Base-by-base conservation (phyloP, 768 basidiomycete genomes). In the Agrocybe praecox region DNA sequence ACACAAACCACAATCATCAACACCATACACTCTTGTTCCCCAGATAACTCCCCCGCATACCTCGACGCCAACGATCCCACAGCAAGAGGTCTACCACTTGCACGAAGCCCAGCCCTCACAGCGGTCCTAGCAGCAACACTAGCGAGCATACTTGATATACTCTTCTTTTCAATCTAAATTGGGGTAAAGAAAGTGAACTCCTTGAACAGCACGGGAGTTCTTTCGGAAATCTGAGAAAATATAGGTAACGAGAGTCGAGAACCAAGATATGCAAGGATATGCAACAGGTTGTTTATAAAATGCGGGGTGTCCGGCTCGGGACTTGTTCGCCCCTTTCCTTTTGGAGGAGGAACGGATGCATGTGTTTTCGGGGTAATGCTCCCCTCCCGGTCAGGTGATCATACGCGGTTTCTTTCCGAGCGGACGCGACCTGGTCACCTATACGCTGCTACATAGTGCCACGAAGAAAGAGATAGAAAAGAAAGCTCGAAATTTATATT, bases 41-140 rank as follows among this genome's bases (percentile, higher is more conserved):
- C n/a, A n/a, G n/a, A n/a, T n/a, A n/a, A n/a, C n/a, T n/a, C n/a
- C n/a, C n/a, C n/a, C n/a, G n/a, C 52, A 24, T 1, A 65, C 66
- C 66, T 61, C 8, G 62, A 55, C 19, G 51, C 44, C 0, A 58
- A 40, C 5, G 36, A 40, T 5, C 36, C 36, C 36, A 40, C 36
- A 40, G 36, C 36, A 40, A 12, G 6, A 40, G 36, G 36, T n/a
- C 36, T 40, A n/a, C 26, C 26, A 29, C 36, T 14, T 12, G n/a
- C 12, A 40, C 36, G 36, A 40, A 40, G 36, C 12, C 36, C 36
- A 40, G 36, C 36, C n/a, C 36, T 40, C 36, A 40, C 36, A 40
- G 36, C 5, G n/a, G 36, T 40, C 12, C 36, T 40, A n/a, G 36
- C 12, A 40, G 36, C 36, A 40, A 40, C n/a, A 15, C 36, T 12